phyloP scores from a whole-genome alignment of 1,139 yeast genomes.

The Candida albicans region DNA sequence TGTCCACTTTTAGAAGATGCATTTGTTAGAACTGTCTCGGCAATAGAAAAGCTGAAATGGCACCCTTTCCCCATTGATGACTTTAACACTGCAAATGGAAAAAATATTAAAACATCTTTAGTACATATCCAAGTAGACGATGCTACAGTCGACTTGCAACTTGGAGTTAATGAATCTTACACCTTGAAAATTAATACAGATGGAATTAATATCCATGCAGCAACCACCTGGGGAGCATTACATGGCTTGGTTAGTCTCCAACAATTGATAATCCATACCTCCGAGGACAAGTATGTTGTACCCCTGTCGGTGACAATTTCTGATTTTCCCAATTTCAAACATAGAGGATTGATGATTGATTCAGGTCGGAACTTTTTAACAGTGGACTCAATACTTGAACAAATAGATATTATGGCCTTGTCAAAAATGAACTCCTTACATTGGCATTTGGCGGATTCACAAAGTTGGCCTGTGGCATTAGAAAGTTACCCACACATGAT shows the following conservation, averaged over 20 bases:
- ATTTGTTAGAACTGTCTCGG: slow-evolving; percentile 18
- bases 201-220: slow-evolving; percentile 28
- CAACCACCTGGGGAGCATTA: slow-evolving; percentile 47
- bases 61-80: slow-evolving; percentile 16
- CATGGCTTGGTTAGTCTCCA: slow-evolving; percentile 47
- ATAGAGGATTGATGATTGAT: slow-evolving; percentile 48
- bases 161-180: slow-evolving; percentile 46
- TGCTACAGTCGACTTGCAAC: slow-evolving; percentile 31
- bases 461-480: slow-evolving; percentile 47
- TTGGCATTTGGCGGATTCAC: slow-evolving; percentile 49
- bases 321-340: slow-evolving; percentile 43
- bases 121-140: slow-evolving; percentile 21
- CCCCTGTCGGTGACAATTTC: slow-evolving; percentile 36
- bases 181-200: slow-evolving; percentile 18
- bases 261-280: slow-evolving; percentile 37
- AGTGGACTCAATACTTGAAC: slow-evolving; percentile 30
- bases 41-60: slow-evolving; percentile 24
- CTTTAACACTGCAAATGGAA: not conserved
- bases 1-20: slow-evolving; percentile 18
- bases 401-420: slow-evolving; percentile 45
- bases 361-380: slow-evolving; percentile 42
- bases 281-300: slow-evolving; percentile 21
- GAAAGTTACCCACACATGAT: slow-evolving; percentile 40
- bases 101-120: not conserved
- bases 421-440: slow-evolving; percentile 46